Conservation (phyloP, 305 asterid species). For the Fraxinus albicans region DNA sequence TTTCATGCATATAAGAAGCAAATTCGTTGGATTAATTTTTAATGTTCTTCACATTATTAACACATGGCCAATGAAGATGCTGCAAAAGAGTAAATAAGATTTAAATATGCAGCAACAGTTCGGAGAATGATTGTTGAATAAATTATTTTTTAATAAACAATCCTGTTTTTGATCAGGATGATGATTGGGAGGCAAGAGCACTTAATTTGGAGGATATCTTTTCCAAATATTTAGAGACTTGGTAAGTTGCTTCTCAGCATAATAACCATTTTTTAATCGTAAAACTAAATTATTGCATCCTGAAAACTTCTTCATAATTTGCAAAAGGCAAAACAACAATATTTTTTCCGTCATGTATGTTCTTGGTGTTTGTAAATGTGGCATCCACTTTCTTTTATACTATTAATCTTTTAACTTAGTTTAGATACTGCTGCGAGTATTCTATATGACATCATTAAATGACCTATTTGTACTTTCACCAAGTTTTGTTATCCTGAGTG, state of each 20-base stretch:
- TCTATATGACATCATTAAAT: not conserved
- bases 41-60: not conserved
- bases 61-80: not conserved
- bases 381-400: not conserved
- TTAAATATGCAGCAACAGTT: not conserved
- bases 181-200: constrained; percentile 41
- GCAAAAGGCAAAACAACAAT: not conserved
- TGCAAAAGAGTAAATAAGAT: not conserved
- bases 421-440: not conserved
- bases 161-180: constrained; percentile 30
- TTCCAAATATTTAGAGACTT: constrained; percentile 35
- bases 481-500: not conserved
- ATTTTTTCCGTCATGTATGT: not conserved
- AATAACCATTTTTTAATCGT: not conserved
- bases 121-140: not conserved
- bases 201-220: constrained; percentile 41
- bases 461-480: not conserved
- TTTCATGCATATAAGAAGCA: not conserved
- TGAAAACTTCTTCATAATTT: not conserved
- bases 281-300: not conserved
- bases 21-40: not conserved
- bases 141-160: not conserved
- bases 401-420: not conserved
- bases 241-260: constrained; percentile 25
- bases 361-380: not conserved